phyloP scores from a whole-genome alignment of 768 basidiomycete species.

The Calocybe gangraenosa region DNA sequence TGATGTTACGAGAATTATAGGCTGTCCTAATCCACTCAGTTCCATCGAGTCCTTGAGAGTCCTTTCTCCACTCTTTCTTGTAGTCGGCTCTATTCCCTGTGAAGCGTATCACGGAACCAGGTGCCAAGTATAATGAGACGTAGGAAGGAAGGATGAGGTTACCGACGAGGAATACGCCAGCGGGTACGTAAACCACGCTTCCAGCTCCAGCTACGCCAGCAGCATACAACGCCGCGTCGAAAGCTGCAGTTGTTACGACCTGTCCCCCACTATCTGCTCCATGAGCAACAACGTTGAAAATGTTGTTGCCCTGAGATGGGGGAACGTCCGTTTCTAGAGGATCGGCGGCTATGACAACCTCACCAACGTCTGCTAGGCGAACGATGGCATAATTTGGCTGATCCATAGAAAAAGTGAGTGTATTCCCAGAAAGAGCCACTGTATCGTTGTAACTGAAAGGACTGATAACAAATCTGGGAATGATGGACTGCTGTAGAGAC shows the following conservation, averaged over 20 bases:
- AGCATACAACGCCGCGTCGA: neutral
- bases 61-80: slow-evolving; percentile 8
- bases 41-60: slow-evolving; percentile 2
- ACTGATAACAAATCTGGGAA: too few relatives aligned
- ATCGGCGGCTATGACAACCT: too few relatives aligned
- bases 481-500: too few relatives aligned
- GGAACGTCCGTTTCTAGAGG: too few relatives aligned
- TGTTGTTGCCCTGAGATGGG: too few relatives aligned
- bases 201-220: neutral
- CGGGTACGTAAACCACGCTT: slow-evolving; percentile 6
- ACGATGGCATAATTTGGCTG: too few relatives aligned
- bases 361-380: too few relatives aligned
- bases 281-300: too few relatives aligned
- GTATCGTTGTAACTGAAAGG: too few relatives aligned
- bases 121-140: slow-evolving; percentile 5
- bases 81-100: slow-evolving; percentile 9
- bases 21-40: slow-evolving; percentile 12
- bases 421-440: too few relatives aligned
- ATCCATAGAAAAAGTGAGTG: too few relatives aligned
- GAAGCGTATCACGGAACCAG: slow-evolving; percentile 6
- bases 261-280: neutral
- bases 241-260: neutral
- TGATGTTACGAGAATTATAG: slow-evolving; percentile 6
- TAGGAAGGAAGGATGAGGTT: slow-evolving; percentile 9
- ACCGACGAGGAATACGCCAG: slow-evolving; percentile 7